These are phyloP conservation scores for Vitis hybrid DNA, from an alignment of 177 flowering plant genomes.

Conservation along the genomic window DNA sequence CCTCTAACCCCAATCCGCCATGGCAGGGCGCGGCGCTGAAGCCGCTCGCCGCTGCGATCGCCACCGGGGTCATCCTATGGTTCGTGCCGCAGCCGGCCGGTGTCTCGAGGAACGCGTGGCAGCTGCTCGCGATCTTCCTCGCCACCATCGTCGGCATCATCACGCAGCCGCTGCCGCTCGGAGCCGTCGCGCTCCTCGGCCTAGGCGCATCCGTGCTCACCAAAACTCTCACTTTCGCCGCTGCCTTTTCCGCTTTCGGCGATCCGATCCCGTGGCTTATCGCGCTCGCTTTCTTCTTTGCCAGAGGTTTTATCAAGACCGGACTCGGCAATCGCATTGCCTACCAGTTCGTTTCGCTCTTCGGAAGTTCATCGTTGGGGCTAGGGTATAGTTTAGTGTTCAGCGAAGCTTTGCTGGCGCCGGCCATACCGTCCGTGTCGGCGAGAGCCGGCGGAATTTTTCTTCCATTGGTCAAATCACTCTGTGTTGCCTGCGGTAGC, in stretches of 20 bases:
- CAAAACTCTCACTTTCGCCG: conserved; percentile 83
- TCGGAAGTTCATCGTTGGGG: conserved; percentile 78
- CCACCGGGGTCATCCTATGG: conserved; percentile 83
- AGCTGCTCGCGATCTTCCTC: conserved; percentile 78
- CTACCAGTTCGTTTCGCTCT: conserved; percentile 76
- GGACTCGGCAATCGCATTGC: conserved; percentile 91
- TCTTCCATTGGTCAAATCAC: conserved; percentile 79
- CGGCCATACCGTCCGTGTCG: conserved; percentile 90
- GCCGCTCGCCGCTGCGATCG: conserved; percentile 79
- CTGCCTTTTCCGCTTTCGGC: conserved; percentile 94
- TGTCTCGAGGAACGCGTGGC: conserved; percentile 82
- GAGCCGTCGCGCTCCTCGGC: conserved; percentile 91
- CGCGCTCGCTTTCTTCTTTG: conserved; percentile 94
- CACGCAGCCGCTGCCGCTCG: conserved; percentile 89
- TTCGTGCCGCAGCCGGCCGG: conserved; percentile 81
- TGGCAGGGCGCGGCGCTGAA: conserved; percentile 88
- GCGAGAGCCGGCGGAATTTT: conserved; percentile 95
- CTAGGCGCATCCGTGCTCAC: conserved; percentile 86
- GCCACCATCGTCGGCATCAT: conserved; percentile 95
- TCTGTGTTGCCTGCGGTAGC: conserved; percentile 90
- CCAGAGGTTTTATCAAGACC: conserved; percentile 91
- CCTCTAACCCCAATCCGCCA: conserved; percentile 33
- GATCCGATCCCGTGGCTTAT: conserved; percentile 98
- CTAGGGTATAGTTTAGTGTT: conserved; percentile 89
- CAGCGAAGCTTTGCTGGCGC: conserved; percentile 86